These are phyloP conservation scores for Suillus ampliporus DNA, from an alignment of 768 basidiomycete species.

Conservation along the genomic window DNA sequence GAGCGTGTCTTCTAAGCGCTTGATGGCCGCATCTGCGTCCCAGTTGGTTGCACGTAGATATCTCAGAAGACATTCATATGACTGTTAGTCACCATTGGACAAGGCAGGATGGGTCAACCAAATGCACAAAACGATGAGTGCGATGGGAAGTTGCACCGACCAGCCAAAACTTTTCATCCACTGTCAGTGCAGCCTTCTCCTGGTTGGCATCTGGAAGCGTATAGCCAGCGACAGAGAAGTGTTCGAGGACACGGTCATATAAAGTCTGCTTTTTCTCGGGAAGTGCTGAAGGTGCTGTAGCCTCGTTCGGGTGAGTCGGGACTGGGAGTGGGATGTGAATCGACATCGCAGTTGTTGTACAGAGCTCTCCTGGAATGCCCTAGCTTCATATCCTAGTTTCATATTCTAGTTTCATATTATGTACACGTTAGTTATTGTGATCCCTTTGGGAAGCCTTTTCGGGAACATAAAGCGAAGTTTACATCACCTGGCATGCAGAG, in stretches of 20 bases:
- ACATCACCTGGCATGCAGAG: no score
- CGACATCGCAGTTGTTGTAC: not conserved
- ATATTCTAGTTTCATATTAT: conserved; percentile 5
- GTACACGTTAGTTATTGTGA: not conserved
- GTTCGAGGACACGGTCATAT: conserved; percentile 59
- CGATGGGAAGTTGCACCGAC: conserved; percentile 39
- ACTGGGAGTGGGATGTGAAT: conserved; percentile 29
- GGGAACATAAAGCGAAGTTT: not conserved
- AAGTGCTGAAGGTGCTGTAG: conserved; percentile 43
- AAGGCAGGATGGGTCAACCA: conserved; percentile 12
- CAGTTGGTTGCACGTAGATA: conserved; percentile 84
- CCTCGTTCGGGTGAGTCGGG: conserved; percentile 28
- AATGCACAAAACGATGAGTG: not conserved
- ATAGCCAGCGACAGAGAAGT: conserved; percentile 62
- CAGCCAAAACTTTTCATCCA: conserved; percentile 81
- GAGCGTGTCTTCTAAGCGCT: conserved; percentile 71
- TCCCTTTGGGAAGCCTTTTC: not conserved
- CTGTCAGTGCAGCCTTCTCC: conserved; percentile 53
- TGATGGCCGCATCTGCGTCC: conserved; percentile 60
- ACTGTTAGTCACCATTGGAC: conserved; percentile 30
- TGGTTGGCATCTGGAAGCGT: conserved; percentile 50
- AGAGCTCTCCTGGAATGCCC: not conserved
- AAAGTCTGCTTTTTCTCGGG: conserved; percentile 52
- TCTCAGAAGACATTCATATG: conserved; percentile 76
- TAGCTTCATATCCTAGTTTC: conserved; percentile 1